Percentiles rank a stretch among this genome's conserved stretches.
Evolutionary conservation across 768 basidiomycete species (phyloP).

Genomic region (Pleurotus ostreatus): DNA sequence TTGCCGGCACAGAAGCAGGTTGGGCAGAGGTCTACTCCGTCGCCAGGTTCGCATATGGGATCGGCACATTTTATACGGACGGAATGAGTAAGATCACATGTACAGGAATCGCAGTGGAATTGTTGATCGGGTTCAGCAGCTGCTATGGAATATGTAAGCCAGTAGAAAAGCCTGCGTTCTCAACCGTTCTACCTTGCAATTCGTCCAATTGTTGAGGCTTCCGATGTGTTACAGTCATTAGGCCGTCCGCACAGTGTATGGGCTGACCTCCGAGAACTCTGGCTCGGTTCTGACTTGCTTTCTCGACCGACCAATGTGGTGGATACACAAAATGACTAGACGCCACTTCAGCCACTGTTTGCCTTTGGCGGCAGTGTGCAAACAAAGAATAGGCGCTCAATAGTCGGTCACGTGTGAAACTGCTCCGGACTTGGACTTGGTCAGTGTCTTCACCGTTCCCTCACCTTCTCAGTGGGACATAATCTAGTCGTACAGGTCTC

Average conservation of each 20-base stretch:
- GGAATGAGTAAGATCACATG: slow-evolving; percentile 90
- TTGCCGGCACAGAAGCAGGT: slow-evolving; percentile 89
- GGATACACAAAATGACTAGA: no score
- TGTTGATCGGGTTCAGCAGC: slow-evolving; percentile 81
- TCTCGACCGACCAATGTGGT: no score
- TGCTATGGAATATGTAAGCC: slow-evolving; percentile 32
- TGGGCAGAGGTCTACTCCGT: slow-evolving; percentile 91
- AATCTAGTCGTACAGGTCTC: no score
- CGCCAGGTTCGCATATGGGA: slow-evolving; percentile 55
- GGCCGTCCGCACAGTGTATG: neutral
- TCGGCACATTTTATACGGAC: slow-evolving; percentile 96
- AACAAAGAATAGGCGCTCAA: no score
- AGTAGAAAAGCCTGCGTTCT: slow-evolving; percentile 5
- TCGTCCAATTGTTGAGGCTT: slow-evolving; percentile 66
- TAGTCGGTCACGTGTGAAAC: no score
- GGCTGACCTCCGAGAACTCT: neutral
- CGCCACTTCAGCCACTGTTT: no score
- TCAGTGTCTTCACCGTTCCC: no score
- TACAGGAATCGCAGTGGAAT: slow-evolving; percentile 81
- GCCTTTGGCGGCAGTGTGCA: neutral
- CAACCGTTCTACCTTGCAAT: slow-evolving; percentile 47
- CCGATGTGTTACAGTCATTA: slow-evolving; percentile 65
- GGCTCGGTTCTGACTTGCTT: no score
- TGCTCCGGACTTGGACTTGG: no score
- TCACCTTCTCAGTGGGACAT: no score